Base-by-base conservation (phyloP, 2,329 filamentous ascomycete species). In the Exutisphaerella laricina region DNA sequence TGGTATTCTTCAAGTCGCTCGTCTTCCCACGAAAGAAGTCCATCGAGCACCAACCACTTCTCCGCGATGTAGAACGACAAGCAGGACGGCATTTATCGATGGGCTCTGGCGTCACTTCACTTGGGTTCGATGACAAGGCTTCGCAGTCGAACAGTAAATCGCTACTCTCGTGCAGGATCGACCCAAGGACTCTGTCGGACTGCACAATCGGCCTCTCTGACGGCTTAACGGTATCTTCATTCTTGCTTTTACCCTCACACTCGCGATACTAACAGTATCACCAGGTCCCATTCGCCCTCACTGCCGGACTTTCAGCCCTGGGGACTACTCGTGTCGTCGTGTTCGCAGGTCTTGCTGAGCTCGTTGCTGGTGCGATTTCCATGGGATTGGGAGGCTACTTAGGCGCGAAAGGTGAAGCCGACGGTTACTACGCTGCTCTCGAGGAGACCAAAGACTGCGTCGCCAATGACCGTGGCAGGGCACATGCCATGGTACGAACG, bases 381-480 rank as follows among this genome's bases (percentile, higher is more conserved):
- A 70, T 70, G 67, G 67, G 66, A 0, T 51, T 69, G 1, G 67
- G 67, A 12, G 67, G 66, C 2, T 67, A 66, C 46, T 51, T 70
- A 3, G 72, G 70, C 10, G 69, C 71, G 2, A 72, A 70, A 52
- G 70, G 69, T 50, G 72, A 75, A 66, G 65, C 67, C 64, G 73
- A 66, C 58, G 70, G 70, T 5, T 73, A 73, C 49, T 51, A 66
- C 45, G 60, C 70, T 8, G 69, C 66, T n/a, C 63, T 70, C 22
- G 60, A 64, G 18, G 66, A 72, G 49, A 70, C 69, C 18, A 59
- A 61, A 42, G 51, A 65, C 0, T 56, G 70, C 12, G 67, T 73
- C 30, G 51, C 60, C 6, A 58, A 58, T 7, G 65, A 67, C 9
- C 55, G 65, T 2, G 41, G 56, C 29, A 60, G 65, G 46, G 70